Base-by-base conservation (phyloP, 371 early-diverging fungal genomes). In the Dichotomocladium elegans region DNA sequence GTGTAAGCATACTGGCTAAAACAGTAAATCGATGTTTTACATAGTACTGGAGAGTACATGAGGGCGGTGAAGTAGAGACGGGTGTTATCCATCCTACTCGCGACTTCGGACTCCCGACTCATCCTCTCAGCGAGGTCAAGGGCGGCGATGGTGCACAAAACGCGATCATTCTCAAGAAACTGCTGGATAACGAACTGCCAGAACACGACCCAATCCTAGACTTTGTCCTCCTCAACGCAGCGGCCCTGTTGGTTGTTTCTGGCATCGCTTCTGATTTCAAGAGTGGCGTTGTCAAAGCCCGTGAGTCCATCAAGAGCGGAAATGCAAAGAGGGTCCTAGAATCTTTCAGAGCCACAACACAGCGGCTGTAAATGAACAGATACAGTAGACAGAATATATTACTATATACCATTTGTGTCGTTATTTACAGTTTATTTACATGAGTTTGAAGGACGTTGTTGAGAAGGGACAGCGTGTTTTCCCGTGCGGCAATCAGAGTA, bases 191-290 rank as follows among this genome's bases (percentile, higher is more conserved):
- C 45, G 61, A 81, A 47, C 66, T 81, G 42, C 63, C 76, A n/a
- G 68, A 71, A 11, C 61, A 73, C 3, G 72, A 84, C 14, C 87
- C 97, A 1, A 83, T 98, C 40, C 70, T 90, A 21, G 93, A 95
- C 63, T 96, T 91, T 79, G 93, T 98, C 2, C 72, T 95, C 28
- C 61, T 98, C 51, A 98, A 96, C 63, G 81, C 95, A 2, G 86
- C 90, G 3, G 95, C 95, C 6, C 61, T 96, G 49, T 68, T 96
- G 50, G 85, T 81, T 21, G 89, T 95, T n/a, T 72, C 84, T 21
- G 94, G 94, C 41, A 73, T 79, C 26, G 93, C 93, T 0, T 43
- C 53, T 3, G 72, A 83, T 41, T 88, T 90, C 57, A 77, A 82
- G 53, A 87, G 89, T 3, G 96, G 91, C 14, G 94, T 94, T 0